Percentiles rank a stretch among this genome's conserved stretches.
phyloP scores from a whole-genome alignment of 2,329 filamentous ascomycete genomes.

The Beauveria sp. region DNA sequence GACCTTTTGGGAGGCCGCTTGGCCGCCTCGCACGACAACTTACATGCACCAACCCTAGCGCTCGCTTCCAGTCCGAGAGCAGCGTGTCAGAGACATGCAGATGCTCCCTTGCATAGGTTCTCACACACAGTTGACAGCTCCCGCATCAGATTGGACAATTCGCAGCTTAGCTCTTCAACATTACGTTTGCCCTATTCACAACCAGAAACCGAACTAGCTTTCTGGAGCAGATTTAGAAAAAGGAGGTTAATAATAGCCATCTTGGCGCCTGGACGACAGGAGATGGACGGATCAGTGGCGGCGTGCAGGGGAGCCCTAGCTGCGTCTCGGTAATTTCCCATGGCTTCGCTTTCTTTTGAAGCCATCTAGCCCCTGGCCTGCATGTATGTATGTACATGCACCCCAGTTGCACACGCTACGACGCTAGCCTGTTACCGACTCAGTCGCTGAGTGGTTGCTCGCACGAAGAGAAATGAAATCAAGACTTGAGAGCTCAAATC shows the following conservation, averaged over 20 bases:
- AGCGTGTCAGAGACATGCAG: not conserved
- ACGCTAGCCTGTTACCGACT: too few relatives aligned
- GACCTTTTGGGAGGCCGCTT: not conserved
- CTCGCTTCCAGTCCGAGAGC: not conserved
- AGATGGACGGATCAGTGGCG: not conserved
- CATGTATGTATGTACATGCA: not conserved
- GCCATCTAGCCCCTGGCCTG: not conserved
- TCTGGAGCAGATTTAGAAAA: not conserved
- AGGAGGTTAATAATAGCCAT: slow-evolving; percentile 1
- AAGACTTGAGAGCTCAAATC: not conserved
- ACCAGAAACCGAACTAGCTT: not conserved
- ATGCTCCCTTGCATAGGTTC: not conserved
- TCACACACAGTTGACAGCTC: not conserved
- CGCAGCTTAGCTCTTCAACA: too few relatives aligned
- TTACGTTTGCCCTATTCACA: not conserved
- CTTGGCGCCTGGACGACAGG: not conserved
- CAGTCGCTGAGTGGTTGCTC: too few relatives aligned
- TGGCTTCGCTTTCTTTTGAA: not conserved
- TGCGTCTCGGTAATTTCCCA: not conserved
- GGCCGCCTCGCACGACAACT: not conserved
- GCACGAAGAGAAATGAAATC: not conserved
- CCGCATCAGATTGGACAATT: not conserved
- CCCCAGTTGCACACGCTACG: too few relatives aligned
- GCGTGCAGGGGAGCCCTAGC: not conserved
- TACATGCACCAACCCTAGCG: not conserved